A percentile compares a stretch with the other conserved stretches of the same genome.
These are phyloP conservation scores for Penicillium sp. DNA, from an alignment of 2,329 filamentous ascomycete species.

Conservation along the genomic window DNA sequence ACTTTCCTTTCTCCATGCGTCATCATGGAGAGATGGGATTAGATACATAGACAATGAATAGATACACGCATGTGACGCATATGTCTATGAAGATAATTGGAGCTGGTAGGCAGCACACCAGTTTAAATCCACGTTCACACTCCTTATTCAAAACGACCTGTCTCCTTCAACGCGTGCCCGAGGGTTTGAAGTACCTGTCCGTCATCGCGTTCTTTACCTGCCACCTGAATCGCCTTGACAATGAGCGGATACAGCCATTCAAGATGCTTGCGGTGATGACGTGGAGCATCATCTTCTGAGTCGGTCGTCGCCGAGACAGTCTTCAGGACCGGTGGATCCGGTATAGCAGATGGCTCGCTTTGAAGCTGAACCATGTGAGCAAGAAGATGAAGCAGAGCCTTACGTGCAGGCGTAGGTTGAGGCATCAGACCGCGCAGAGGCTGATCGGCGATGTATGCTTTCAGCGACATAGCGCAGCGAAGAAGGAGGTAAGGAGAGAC, in stretches of 20 bases:
- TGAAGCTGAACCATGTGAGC: constrained; percentile 64
- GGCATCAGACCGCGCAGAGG: constrained; percentile 87
- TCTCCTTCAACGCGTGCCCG: constrained; percentile 61
- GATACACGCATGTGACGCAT: not conserved
- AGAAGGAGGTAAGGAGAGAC: constrained; percentile 80
- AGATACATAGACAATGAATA: constrained; percentile 2
- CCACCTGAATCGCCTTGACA: constrained; percentile 39
- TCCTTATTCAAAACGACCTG: constrained; percentile 45
- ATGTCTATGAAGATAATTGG: not conserved
- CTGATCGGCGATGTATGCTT: constrained; percentile 86
- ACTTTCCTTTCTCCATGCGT: not conserved
- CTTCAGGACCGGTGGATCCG: constrained; percentile 39
- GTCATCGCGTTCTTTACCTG: constrained; percentile 42
- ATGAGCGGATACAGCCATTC: constrained; percentile 76
- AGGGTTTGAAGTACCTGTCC: constrained; percentile 50
- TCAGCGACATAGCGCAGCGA: constrained; percentile 76
- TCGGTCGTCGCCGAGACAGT: constrained; percentile 25
- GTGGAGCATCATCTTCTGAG: constrained; percentile 48
- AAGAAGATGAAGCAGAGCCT: constrained; percentile 74
- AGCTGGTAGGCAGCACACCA: not conserved
- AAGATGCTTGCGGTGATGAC: constrained; percentile 68
- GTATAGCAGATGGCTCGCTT: constrained; percentile 71
- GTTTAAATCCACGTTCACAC: no score
- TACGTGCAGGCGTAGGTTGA: constrained; percentile 76
- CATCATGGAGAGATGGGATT: not conserved